phyloP scores from a whole-genome alignment of 2,329 filamentous ascomycete genomes.

The Sordariomycetes sp. region DNA sequence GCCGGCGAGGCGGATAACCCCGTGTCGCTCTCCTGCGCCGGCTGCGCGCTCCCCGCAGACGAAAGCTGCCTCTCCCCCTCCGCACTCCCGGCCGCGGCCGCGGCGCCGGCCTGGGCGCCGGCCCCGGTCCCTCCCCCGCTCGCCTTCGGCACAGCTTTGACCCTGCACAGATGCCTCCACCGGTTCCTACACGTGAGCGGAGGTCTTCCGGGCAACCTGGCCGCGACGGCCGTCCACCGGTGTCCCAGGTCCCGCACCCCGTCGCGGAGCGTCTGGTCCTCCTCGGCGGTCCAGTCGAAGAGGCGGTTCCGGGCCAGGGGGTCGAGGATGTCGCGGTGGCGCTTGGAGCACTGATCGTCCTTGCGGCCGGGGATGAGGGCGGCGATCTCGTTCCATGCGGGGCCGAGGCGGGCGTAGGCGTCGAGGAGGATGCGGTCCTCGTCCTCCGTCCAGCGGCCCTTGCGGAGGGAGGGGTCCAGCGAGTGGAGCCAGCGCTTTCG shows the following conservation, averaged over 20 bases:
- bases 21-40: background rate
- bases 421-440: conserved; percentile 15
- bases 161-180: conserved; percentile 13
- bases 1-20: background rate
- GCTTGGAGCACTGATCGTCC: conserved; percentile 16
- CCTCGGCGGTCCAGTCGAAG: conserved; percentile 13
- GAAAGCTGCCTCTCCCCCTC: background rate
- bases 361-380: conserved; percentile 15
- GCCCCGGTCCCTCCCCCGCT: background rate
- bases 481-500: conserved; percentile 17
- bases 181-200: conserved; percentile 16
- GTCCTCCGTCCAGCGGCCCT: conserved; percentile 15
- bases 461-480: conserved; percentile 14
- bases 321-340: conserved; percentile 15
- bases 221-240: conserved; percentile 14
- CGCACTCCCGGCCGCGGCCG: no score
- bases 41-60: background rate
- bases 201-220: conserved; percentile 12
- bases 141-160: background rate
- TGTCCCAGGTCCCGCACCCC: conserved; percentile 13
- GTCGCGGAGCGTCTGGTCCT: conserved; percentile 12
- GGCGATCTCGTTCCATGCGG: conserved; percentile 14
- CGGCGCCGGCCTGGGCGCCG: no score
- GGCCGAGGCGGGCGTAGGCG: conserved; percentile 13
- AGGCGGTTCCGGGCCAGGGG: conserved; percentile 13